Evolutionary conservation across 2,329 filamentous ascomycete genomes (phyloP).

Genomic region (Endothia cerciana): DNA sequence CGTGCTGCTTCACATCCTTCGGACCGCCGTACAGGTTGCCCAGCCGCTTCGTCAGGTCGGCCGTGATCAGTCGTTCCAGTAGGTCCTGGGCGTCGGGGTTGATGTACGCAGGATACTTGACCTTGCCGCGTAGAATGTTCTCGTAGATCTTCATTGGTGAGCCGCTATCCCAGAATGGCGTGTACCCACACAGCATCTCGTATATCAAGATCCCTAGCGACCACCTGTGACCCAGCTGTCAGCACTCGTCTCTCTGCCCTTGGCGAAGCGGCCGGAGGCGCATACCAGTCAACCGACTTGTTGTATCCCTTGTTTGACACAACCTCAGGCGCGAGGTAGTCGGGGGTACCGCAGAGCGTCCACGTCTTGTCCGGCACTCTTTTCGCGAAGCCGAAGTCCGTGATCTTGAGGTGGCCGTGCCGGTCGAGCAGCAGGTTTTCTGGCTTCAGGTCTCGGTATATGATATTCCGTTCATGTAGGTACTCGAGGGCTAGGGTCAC

Average conservation of each 20-base stretch:
- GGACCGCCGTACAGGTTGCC: slow-evolving; percentile 92
- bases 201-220: slow-evolving; percentile 97
- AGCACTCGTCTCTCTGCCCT: slow-evolving; percentile 17
- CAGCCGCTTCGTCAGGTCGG: slow-evolving; percentile 90
- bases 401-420: slow-evolving; percentile 95
- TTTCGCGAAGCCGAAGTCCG: slow-evolving; percentile 98
- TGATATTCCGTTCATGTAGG: slow-evolving; percentile 91
- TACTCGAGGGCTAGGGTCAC: slow-evolving; percentile 96
- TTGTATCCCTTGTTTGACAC: slow-evolving; percentile 99
- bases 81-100: slow-evolving; percentile 93
- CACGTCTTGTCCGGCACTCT: slow-evolving; percentile 98
- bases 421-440: slow-evolving; percentile 91
- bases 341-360: slow-evolving; percentile 96
- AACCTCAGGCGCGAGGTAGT: slow-evolving; percentile 96
- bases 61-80: slow-evolving; percentile 88
- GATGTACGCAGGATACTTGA: slow-evolving; percentile 97
- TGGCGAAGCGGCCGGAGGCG: slow-evolving; percentile 30
- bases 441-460: slow-evolving; percentile 96
- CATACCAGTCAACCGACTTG: slow-evolving; percentile 98
- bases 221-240: slow-evolving; percentile 69
- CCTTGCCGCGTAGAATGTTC: slow-evolving; percentile 93
- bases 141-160: slow-evolving; percentile 99
- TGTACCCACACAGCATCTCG: slow-evolving; percentile 99
- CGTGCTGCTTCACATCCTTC: slow-evolving; percentile 90
- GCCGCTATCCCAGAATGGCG: slow-evolving; percentile 97